Conservation (phyloP, 352 stramenopile genomes). For the Pythium biforme region DNA sequence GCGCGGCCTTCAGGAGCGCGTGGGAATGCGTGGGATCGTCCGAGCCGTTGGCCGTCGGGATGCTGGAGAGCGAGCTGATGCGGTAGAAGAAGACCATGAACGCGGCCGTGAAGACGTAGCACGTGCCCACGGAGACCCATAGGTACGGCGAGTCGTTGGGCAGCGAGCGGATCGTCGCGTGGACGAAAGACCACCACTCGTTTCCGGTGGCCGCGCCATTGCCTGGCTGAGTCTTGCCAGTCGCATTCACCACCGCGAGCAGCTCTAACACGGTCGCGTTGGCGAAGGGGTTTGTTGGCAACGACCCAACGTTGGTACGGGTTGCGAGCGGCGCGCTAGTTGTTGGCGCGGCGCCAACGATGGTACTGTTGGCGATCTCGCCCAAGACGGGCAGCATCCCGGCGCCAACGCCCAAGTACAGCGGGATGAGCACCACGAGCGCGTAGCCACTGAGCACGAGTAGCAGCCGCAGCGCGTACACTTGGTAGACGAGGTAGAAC, state of each 20-base stretch:
- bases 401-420: slow-evolving; percentile 64
- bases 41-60: slow-evolving; percentile 36
- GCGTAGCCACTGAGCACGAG: slow-evolving; percentile 60
- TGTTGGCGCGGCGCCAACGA: not conserved
- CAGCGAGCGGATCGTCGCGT: slow-evolving; percentile 79
- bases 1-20: not conserved
- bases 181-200: slow-evolving; percentile 75
- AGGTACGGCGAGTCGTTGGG: slow-evolving; percentile 75
- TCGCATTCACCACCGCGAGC: not conserved
- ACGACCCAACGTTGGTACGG: slow-evolving; percentile 1
- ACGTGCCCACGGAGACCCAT: slow-evolving; percentile 70
- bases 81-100: slow-evolving; percentile 73
- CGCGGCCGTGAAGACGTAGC: slow-evolving; percentile 74
- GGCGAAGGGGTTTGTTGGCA: not conserved
- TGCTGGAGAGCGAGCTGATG: slow-evolving; percentile 61
- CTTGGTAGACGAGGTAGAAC: slow-evolving; percentile 84
- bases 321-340: not conserved
- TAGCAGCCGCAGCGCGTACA: slow-evolving; percentile 71
- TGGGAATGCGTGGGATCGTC: slow-evolving; percentile 4
- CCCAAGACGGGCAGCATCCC: slow-evolving; percentile 19
- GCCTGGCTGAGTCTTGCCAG: not conserved
- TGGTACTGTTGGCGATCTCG: not conserved
- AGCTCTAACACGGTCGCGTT: slow-evolving; percentile 6
- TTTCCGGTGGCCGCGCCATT: slow-evolving; percentile 16
- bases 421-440: slow-evolving; percentile 62